Base-by-base conservation (phyloP, 2,329 filamentous ascomycete genomes). In the Paecilomyces sp. region DNA sequence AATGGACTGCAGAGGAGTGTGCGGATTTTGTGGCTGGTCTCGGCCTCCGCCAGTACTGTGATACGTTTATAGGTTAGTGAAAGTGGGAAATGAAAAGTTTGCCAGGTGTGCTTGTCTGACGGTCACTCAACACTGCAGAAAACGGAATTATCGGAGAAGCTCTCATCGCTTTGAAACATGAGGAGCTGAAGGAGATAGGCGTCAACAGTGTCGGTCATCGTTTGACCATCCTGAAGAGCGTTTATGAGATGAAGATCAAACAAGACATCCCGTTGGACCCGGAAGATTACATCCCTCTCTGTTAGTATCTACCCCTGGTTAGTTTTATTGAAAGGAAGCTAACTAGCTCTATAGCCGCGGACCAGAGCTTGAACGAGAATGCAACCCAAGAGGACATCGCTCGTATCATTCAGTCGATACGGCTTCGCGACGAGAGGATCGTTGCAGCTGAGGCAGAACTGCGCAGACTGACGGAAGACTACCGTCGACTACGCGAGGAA, bases 61-160 rank as follows among this genome's bases (percentile, higher is more conserved):
- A 92, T 70, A 82, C 82, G 24, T 95, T 96, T 73, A 80, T 94
- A 75, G 91, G 92, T 96, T 79, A 69, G 87, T 82, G 22, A 31
- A 55, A 12, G 24, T 28, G 28, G 25, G 18, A 57, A 7, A 13
- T 41, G 30, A 4, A 30, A 24, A 9, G 13, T 33, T 25, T 18
- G 7, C 6, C 6, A 28, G 15, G 36, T 24, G n/a, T 51, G 24
- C 50, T 1, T 30, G 54, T 28, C 60, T 67, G 58, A 63, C 56
- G 55, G 7, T 31, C 57, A 12, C 55, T 61, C 33, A 53, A 57
- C 47, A 33, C 13, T n/a, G 8, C 73, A 94, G 94, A 97, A 70
- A 96, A 99, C 72, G 92, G 91, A 64, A 95, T 99, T 67, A 88
- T 92, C 41, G 94, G 94, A 65, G 92, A 97, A 73, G 93, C 91